Evolutionary conservation across 345 rosid species (phyloP).

Genomic region (Boechera stricta): DNA sequence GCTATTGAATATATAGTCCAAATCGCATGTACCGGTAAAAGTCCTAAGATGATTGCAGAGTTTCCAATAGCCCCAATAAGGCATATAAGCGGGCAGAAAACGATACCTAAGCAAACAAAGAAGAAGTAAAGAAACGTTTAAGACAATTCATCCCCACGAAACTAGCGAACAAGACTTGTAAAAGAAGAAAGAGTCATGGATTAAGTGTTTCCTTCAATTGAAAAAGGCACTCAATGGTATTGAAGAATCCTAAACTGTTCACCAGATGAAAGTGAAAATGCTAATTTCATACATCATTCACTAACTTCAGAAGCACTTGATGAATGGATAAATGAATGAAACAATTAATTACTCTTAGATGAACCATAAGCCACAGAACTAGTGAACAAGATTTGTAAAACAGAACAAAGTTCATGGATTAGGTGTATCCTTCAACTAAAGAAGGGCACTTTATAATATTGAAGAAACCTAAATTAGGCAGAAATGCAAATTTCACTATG

Average conservation of each 20-base stretch:
- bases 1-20: slow-evolving; percentile 74
- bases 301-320: background rate
- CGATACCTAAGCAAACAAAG: slow-evolving; percentile 57
- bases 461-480: slow-evolving; percentile 15
- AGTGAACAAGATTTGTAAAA: slow-evolving; percentile 9
- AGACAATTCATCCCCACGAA: background rate
- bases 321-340: background rate
- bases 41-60: slow-evolving; percentile 69
- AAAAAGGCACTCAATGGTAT: background rate
- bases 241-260: slow-evolving; percentile 9
- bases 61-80: slow-evolving; percentile 73
- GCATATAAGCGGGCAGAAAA: slow-evolving; percentile 75
- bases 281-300: background rate
- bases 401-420: slow-evolving; percentile 6
- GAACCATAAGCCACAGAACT: slow-evolving; percentile 2
- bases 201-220: background rate
- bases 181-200: background rate
- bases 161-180: background rate
- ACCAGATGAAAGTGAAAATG: slow-evolving; percentile 17
- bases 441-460: background rate
- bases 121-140: background rate
- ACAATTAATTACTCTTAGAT: background rate
- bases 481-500: background rate
- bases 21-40: slow-evolving; percentile 62
- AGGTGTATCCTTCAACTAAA: background rate